phyloP scores from a whole-genome alignment of 768 basidiomycete genomes.

The Lentinus brumalis region DNA sequence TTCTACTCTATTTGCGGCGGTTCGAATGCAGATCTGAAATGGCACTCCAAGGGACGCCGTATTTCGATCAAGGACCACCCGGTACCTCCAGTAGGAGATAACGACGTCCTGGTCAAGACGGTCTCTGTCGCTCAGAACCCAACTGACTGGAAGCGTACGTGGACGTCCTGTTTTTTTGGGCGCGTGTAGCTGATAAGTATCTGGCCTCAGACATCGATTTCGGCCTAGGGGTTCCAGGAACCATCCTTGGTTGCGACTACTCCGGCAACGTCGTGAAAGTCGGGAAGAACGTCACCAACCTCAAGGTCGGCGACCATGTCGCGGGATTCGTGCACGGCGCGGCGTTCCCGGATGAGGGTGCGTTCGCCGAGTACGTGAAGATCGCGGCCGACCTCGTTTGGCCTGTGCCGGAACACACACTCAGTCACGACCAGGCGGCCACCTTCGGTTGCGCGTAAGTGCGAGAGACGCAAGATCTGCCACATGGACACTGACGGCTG shows the following conservation, averaged over 20 bases:
- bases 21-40: background rate
- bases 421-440: constrained; percentile 22
- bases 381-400: constrained; percentile 24
- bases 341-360: constrained; percentile 21
- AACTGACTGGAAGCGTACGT: constrained; percentile 22
- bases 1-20: background rate
- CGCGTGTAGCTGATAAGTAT: background rate
- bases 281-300: constrained; percentile 20
- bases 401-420: constrained; percentile 15
- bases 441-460: constrained; percentile 25
- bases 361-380: constrained; percentile 32
- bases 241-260: constrained; percentile 29
- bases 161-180: too few species aligned
- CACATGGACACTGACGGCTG: too few species aligned
- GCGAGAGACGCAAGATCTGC: too few species aligned
- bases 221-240: constrained; percentile 8
- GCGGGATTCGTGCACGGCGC: constrained; percentile 32
- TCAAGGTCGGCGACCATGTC: constrained; percentile 30
- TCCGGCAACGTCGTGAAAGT: constrained; percentile 27
- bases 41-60: constrained; percentile 1
- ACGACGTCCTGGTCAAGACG: constrained; percentile 23
- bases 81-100: constrained; percentile 17
- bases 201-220: constrained; percentile 12
- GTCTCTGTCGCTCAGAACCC: constrained; percentile 21
- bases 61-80: constrained; percentile 16